These are phyloP conservation scores for Trichoderma sp. DNA, from an alignment of 2,329 filamentous ascomycete species.

Conservation along the genomic window DNA sequence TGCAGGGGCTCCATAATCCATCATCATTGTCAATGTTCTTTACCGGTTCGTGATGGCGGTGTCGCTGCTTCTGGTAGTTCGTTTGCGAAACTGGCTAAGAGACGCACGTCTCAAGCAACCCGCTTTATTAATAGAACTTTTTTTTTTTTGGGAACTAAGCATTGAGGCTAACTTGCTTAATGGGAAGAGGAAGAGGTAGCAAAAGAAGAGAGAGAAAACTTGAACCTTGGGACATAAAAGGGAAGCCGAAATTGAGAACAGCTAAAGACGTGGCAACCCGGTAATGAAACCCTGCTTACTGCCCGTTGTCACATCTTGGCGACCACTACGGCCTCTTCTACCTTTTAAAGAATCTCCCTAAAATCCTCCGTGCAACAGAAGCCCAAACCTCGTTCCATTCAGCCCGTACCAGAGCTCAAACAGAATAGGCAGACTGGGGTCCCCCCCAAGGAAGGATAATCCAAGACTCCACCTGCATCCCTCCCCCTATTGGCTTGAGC, in stretches of 20 bases:
- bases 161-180: background rate
- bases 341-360: background rate
- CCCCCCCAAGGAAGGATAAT: background rate
- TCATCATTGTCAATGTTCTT: background rate
- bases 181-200: background rate
- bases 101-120: background rate
- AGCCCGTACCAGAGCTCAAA: background rate
- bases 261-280: background rate
- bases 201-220: background rate
- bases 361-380: slow-evolving; percentile 5
- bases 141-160: too few species aligned
- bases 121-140: background rate
- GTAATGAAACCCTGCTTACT: background rate
- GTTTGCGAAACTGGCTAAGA: background rate
- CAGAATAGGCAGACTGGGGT: background rate
- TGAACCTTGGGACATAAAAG: background rate
- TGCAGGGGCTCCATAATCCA: background rate
- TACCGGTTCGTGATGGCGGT: background rate
- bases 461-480: background rate
- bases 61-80: background rate
- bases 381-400: background rate
- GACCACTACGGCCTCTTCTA: background rate
- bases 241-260: background rate
- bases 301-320: background rate
- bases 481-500: background rate